Base-by-base conservation (phyloP, 129 eudicot genomes). In the Escallonia herrerae region DNA sequence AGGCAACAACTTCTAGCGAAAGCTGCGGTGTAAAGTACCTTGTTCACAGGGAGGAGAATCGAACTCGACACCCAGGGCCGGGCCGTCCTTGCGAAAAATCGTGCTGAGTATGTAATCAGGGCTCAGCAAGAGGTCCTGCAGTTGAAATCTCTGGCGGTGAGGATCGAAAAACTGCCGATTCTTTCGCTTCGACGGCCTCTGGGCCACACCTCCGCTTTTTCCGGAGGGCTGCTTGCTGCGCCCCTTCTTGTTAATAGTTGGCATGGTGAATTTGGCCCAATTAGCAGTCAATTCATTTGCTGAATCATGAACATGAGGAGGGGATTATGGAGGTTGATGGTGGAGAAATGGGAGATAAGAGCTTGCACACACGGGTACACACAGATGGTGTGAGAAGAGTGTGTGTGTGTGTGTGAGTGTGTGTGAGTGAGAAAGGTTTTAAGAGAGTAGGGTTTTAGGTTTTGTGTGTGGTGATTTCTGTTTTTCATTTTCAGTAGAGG, bases 51-150 rank as follows among this genome's bases (percentile, higher is more conserved):
- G 97, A 66, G 83, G 82, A 45, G 65, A 48, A 79, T 86, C 95
- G 60, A 91, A 91, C 54, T 77, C 80, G 10, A 55, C 79, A 6
- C 98, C 98, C 54, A 91, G 89, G 0, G 87, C 74, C 60, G 96
- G 96, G 2, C 96, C 95, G 22, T 88, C 96, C 63, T 91, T 88
- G 62, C 96, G 62, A 52, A 91, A 85, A 54, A 85, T 72, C 73
- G 83, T 87, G 42, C 70, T 69, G 45, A 82, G 41, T 54, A 87
- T 87, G 56, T 74, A 65, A 40, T 87, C 85, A n/a, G 90, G 67
- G 55, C 71, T 45, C 53, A 73, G 63, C 71, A 91, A 64, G 61
- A 61, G 82, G 61, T 79, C 93, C 72, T 84, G 95, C 62, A 84
- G 73, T 7, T 74, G 72, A 63, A 40, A 50, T 55, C 77, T 56